A percentile compares a stretch with the other conserved stretches of the same genome.
Evolutionary conservation across 108 stramenopile species (phyloP).

Genomic region (Aurantiochytrium sp.): DNA sequence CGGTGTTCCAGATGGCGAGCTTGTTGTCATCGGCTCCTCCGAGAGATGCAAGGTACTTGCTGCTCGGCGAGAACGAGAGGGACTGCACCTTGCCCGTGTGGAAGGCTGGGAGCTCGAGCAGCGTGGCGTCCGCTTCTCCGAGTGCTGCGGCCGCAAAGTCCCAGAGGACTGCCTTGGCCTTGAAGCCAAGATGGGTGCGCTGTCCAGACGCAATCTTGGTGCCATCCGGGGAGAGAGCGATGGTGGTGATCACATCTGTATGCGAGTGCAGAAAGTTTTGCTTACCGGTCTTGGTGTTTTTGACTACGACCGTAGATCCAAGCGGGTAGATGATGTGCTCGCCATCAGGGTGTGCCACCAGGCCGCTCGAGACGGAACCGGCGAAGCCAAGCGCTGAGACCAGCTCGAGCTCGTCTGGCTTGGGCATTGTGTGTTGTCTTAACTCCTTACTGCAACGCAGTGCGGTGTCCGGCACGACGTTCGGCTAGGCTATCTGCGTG

Average conservation of each 20-base stretch:
- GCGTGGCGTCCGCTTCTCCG: slow-evolving; percentile 30
- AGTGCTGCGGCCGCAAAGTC: slow-evolving; percentile 50
- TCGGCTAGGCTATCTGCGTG: too few relatives aligned
- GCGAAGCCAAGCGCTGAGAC: neutral
- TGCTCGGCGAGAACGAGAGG: slow-evolving; percentile 55
- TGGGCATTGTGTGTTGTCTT: neutral
- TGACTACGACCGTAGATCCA: slow-evolving; percentile 40
- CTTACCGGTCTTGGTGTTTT: slow-evolving; percentile 31
- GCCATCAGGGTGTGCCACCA: slow-evolving; percentile 22
- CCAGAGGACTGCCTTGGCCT: slow-evolving; percentile 68
- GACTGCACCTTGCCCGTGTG: slow-evolving; percentile 66
- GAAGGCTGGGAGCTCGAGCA: slow-evolving; percentile 58
- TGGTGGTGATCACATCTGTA: slow-evolving; percentile 57
- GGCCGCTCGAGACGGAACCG: neutral
- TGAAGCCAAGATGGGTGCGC: slow-evolving; percentile 39
- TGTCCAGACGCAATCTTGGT: slow-evolving; percentile 63
- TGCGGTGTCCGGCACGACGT: too few relatives aligned
- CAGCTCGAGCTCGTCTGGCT: neutral
- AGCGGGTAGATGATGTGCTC: slow-evolving; percentile 38
- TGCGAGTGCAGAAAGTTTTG: slow-evolving; percentile 67
- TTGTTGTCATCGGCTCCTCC: slow-evolving; percentile 81
- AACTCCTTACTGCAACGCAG: too few relatives aligned
- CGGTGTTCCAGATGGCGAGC: slow-evolving; percentile 72
- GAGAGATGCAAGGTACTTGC: slow-evolving; percentile 54
- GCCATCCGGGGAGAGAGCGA: slow-evolving; percentile 64